A percentile compares a stretch with the other conserved stretches of the same genome.
These are phyloP conservation scores for Fusarium sp. DNA, from an alignment of 2,329 filamentous ascomycete genomes.

Conservation along the genomic window DNA sequence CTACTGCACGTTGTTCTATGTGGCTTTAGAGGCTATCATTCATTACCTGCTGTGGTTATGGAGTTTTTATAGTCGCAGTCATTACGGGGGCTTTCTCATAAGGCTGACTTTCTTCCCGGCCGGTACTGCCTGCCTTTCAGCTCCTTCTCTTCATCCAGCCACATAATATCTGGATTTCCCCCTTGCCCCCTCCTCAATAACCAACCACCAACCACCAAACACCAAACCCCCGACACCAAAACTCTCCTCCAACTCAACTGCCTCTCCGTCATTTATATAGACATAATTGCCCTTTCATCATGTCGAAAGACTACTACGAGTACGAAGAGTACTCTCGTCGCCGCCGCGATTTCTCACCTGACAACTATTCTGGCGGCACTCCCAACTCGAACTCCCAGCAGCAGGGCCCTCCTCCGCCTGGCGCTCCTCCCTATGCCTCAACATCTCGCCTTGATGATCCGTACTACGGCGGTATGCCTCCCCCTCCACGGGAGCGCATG, in stretches of 20 bases:
- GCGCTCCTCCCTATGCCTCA: slow-evolving; percentile 40
- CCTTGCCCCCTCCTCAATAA: slow-evolving; percentile 9
- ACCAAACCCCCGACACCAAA: no score
- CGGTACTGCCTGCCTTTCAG: slow-evolving; percentile 8
- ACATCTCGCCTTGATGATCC: slow-evolving; percentile 47
- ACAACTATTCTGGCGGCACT: slow-evolving; percentile 51
- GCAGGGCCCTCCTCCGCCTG: slow-evolving; percentile 34
- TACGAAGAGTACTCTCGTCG: slow-evolving; percentile 48
- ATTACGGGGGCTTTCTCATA: neutral
- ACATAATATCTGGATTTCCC: slow-evolving; percentile 12
- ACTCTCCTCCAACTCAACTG: neutral
- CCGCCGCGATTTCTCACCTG: slow-evolving; percentile 51
- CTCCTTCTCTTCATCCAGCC: slow-evolving; percentile 14
- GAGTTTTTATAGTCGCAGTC: no score
- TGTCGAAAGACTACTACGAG: slow-evolving; percentile 51
- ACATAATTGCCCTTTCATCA: slow-evolving; percentile 7
- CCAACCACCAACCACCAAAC: neutral
- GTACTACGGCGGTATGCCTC: slow-evolving; percentile 38
- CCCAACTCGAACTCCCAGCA: slow-evolving; percentile 29
- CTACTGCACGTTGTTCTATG: no score
- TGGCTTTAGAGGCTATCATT: no score
- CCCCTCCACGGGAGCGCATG: slow-evolving; percentile 48
- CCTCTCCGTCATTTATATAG: neutral
- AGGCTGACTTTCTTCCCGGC: slow-evolving; percentile 23
- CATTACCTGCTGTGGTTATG: no score